Evolutionary conservation across 768 basidiomycete species (phyloP).

Genomic region (Tulasnella sp.): DNA sequence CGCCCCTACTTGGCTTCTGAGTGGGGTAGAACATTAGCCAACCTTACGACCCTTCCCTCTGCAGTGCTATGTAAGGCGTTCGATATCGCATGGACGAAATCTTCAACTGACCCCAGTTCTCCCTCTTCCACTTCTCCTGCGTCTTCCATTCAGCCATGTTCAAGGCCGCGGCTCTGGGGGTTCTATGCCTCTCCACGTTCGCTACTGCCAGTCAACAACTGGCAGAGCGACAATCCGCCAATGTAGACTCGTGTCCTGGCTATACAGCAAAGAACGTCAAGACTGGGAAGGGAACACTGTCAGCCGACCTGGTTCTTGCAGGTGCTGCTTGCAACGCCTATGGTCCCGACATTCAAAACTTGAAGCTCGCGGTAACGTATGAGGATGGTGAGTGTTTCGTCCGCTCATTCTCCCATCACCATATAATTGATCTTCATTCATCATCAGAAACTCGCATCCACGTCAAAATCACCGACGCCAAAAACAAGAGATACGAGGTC

Average conservation of each 20-base stretch:
- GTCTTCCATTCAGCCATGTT: background rate
- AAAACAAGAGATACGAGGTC: slow-evolving; percentile 37
- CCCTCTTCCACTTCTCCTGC: slow-evolving; percentile 20
- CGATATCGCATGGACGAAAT: background rate
- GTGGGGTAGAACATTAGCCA: background rate
- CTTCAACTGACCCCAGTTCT: slow-evolving; percentile 19
- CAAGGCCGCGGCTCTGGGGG: background rate
- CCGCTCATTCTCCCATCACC: background rate
- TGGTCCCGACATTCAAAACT: slow-evolving; percentile 26
- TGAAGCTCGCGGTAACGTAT: slow-evolving; percentile 31
- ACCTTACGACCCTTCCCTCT: background rate
- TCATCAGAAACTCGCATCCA: slow-evolving; percentile 35
- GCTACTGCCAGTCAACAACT: slow-evolving; percentile 7
- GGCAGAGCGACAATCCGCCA: background rate
- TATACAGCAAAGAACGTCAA: slow-evolving; percentile 28
- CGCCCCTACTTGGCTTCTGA: background rate
- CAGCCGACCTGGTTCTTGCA: slow-evolving; percentile 28
- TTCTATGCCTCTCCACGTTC: slow-evolving; percentile 11
- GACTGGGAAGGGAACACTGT: background rate
- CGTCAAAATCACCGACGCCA: slow-evolving; percentile 41
- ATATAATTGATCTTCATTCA: background rate
- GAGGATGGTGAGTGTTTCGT: slow-evolving; percentile 23
- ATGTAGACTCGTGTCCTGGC: slow-evolving; percentile 28
- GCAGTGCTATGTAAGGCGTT: background rate
- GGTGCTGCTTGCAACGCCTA: slow-evolving; percentile 31